Evolutionary conservation across 1,284 basidiomycete species (phyloP).

Genomic region (Cryptococcus sp.): DNA sequence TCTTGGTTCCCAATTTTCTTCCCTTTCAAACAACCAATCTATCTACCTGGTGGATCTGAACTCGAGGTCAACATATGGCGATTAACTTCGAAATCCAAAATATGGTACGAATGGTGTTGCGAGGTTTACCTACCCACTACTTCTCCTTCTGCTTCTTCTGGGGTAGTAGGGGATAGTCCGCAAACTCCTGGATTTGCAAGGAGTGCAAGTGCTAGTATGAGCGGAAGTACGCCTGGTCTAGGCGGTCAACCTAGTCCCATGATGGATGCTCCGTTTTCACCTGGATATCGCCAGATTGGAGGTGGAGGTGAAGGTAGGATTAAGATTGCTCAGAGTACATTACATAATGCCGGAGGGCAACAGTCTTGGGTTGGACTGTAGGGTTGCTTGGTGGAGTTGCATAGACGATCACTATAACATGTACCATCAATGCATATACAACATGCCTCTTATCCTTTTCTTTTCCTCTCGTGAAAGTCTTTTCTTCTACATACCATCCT

Average conservation of each 20-base stretch:
- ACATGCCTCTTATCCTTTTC: too few species aligned
- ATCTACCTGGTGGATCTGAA: conserved; percentile 86
- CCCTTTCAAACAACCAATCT: conserved; percentile 89
- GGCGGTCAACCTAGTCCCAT: conserved; percentile 39
- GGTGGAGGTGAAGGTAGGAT: conserved; percentile 47
- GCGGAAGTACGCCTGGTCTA: conserved; percentile 3
- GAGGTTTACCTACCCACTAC: conserved; percentile 72
- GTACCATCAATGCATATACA: too few species aligned
- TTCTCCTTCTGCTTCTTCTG: conserved; percentile 10
- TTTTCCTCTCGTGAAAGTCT: too few species aligned
- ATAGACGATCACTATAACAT: too few species aligned
- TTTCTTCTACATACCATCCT: too few species aligned
- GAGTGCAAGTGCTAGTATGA: conserved; percentile 7
- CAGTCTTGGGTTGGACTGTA: conserved; percentile 87
- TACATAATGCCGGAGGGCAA: conserved; percentile 85
- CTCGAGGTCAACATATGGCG: conserved; percentile 94
- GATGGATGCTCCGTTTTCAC: conserved; percentile 50
- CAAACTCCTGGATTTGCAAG: conserved; percentile 4
- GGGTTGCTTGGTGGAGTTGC: neutral
- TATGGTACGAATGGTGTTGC: conserved; percentile 99
- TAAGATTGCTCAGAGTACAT: conserved; percentile 85
- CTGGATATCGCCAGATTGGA: conserved; percentile 42
- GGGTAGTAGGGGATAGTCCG: conserved; percentile 16
- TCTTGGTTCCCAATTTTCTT: conserved; percentile 99
- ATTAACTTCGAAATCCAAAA: conserved; percentile 66